These are phyloP conservation scores for Oryza nivara DNA, from an alignment of 176 grass and related monocot genomes.

Conservation along the genomic window DNA sequence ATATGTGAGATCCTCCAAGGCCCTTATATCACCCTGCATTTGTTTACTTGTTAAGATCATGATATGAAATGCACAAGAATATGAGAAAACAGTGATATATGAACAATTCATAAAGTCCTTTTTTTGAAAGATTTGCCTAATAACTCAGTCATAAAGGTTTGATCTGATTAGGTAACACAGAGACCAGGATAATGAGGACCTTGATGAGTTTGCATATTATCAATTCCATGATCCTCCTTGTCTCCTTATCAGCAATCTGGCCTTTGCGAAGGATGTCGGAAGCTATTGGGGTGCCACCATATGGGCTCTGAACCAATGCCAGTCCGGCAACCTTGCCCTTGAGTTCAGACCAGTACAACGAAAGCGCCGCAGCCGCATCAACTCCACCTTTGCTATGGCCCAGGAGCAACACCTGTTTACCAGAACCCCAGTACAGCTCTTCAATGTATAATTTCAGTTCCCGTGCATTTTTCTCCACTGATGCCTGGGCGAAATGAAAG, in stretches of 20 bases:
- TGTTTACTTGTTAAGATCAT: background rate
- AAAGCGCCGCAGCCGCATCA: slow-evolving; percentile 80
- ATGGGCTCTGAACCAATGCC: slow-evolving; percentile 86
- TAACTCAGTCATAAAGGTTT: background rate
- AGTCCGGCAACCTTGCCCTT: slow-evolving; percentile 83
- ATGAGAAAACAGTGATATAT: background rate
- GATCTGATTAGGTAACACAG: background rate
- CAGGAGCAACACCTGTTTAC: slow-evolving; percentile 79
- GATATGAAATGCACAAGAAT: background rate
- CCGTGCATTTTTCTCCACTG: slow-evolving; percentile 76
- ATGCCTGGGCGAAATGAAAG: slow-evolving; percentile 62
- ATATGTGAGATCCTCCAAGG: slow-evolving; percentile 94
- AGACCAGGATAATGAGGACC: slow-evolving; percentile 36
- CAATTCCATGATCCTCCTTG: slow-evolving; percentile 79
- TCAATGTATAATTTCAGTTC: slow-evolving; percentile 89
- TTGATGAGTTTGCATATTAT: slow-evolving; percentile 88
- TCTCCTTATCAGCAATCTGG: slow-evolving; percentile 77
- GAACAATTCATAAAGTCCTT: background rate
- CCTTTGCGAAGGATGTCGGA: slow-evolving; percentile 89
- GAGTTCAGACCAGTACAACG: slow-evolving; percentile 80
- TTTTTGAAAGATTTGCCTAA: too few relatives aligned
- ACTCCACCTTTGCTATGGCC: slow-evolving; percentile 94
- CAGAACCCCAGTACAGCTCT: slow-evolving; percentile 87
- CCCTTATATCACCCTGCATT: slow-evolving; percentile 82
- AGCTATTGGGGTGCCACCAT: slow-evolving; percentile 75